A percentile compares a stretch with the other conserved stretches of the same genome.
Conservation (phyloP, 2,329 filamentous ascomycete species). For the Aspergillus awamori region DNA sequence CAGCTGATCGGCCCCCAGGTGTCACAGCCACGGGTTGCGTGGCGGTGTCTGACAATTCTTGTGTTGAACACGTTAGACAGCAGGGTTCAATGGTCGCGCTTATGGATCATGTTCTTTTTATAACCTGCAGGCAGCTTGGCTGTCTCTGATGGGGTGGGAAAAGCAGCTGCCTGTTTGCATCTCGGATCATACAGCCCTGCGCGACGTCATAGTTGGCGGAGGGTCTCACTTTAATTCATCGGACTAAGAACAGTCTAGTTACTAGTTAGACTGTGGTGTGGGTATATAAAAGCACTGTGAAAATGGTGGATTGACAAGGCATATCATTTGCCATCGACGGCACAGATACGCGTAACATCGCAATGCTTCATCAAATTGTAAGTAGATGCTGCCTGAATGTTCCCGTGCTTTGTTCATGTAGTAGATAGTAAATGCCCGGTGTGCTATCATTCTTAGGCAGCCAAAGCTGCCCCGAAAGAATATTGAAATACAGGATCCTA, state of each 20-base stretch:
- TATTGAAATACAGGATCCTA: too few species aligned
- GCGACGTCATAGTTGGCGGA: conserved; percentile 1
- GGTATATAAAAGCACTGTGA: neutral
- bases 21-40: conserved; percentile 20
- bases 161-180: neutral
- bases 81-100: neutral
- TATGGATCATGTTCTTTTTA: conserved; percentile 15
- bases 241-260: neutral
- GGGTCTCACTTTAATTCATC: neutral
- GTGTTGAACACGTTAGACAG: neutral
- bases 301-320: neutral
- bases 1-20: conserved; percentile 4
- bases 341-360: neutral
- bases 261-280: neutral
- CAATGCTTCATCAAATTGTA: neutral
- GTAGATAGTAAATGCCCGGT: too few species aligned
- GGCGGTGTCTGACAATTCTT: conserved; percentile 11
- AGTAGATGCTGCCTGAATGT: neutral
- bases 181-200: neutral
- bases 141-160: conserved; percentile 6
- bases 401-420: neutral
- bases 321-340: neutral
- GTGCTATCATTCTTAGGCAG: too few species aligned
- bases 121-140: conserved; percentile 8
- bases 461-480: too few species aligned